Conservation (phyloP, 805 yeast species). For the Pichia kluyveri region DNA sequence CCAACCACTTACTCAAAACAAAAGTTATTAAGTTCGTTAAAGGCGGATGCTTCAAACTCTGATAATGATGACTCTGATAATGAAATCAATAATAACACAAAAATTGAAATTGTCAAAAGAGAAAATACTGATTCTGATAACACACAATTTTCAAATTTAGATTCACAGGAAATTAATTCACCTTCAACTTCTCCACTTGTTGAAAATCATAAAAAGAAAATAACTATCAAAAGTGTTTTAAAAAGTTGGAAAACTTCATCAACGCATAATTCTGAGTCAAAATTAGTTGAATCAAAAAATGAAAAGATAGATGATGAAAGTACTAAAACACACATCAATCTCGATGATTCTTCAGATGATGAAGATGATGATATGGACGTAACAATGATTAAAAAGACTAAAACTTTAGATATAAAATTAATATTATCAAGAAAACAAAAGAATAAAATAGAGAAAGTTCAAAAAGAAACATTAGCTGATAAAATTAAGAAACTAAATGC, state of each 20-base stretch:
- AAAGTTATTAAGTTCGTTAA: slow-evolving; percentile 1
- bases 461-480: slow-evolving; percentile 5
- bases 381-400: slow-evolving; percentile 1
- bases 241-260: not conserved
- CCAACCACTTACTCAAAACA: slow-evolving; percentile 13
- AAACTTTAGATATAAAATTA: slow-evolving; percentile 7
- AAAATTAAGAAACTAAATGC: slow-evolving; percentile 8
- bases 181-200: not conserved
- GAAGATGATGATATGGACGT: not conserved
- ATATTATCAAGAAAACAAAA: slow-evolving; percentile 7
- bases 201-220: not conserved
- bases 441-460: not conserved
- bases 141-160: not conserved
- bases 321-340: not conserved
- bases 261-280: not conserved
- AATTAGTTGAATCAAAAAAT: not conserved
- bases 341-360: not conserved
- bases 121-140: not conserved
- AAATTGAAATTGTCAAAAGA: not conserved
- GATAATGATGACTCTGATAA: not conserved
- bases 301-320: not conserved
- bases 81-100: not conserved
- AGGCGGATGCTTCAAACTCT: not conserved
- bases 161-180: not conserved
- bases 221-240: not conserved